Conservation (phyloP, 2,329 filamentous ascomycete genomes). For the Akanthomyces uredinophilus region DNA sequence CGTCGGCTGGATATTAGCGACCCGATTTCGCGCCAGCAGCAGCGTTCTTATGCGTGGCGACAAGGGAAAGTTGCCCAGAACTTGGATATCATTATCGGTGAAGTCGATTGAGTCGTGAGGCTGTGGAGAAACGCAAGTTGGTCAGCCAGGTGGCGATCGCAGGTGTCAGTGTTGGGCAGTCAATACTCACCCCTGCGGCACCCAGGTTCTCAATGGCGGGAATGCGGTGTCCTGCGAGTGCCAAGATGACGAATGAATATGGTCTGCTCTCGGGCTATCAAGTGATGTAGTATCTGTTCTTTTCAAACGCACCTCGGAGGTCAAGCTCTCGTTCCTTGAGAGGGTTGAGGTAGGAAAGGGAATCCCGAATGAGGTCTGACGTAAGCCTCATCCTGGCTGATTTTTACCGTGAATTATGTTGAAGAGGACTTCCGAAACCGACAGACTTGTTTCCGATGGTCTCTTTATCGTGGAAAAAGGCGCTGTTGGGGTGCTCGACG, state of each 20-base stretch:
- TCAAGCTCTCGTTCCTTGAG: constrained; percentile 98
- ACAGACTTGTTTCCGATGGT: background rate
- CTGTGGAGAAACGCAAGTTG: constrained; percentile 37
- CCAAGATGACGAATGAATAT: constrained; percentile 63
- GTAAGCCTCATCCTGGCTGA: constrained; percentile 77
- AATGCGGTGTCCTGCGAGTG: constrained; percentile 88
- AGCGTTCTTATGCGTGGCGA: constrained; percentile 83
- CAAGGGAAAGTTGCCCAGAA: constrained; percentile 86
- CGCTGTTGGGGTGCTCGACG: background rate
- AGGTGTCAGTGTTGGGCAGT: constrained; percentile 6
- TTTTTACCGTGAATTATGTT: constrained; percentile 11
- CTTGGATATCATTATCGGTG: constrained; percentile 93
- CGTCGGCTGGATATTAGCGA: constrained; percentile 72
- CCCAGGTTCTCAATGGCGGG: constrained; percentile 96
- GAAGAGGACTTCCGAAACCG: background rate
- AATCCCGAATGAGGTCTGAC: constrained; percentile 86
- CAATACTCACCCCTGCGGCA: constrained; percentile 72
- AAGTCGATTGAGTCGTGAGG: constrained; percentile 96
- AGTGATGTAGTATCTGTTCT: constrained; percentile 91
- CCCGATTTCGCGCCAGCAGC: constrained; percentile 82
- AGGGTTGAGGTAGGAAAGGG: constrained; percentile 97
- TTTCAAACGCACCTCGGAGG: constrained; percentile 96
- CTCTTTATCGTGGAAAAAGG: background rate
- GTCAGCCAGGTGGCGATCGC: constrained; percentile 13
- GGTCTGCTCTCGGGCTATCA: constrained; percentile 61